phyloP scores from a whole-genome alignment of 1,284 basidiomycete species.

The Mycena citricolor region DNA sequence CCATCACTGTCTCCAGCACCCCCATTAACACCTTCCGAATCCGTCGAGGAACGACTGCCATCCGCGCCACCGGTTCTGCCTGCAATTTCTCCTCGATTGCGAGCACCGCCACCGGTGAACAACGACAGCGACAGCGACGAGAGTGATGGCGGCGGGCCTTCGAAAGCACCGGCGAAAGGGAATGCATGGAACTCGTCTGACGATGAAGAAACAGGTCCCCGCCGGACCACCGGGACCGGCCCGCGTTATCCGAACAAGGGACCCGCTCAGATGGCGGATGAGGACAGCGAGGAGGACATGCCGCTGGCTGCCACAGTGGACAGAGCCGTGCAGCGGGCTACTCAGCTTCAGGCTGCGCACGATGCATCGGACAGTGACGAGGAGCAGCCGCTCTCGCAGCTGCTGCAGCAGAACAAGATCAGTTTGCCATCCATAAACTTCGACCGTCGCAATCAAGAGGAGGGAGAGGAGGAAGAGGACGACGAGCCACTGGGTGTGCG shows the following conservation, averaged over 20 bases:
- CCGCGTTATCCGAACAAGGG: constrained; percentile 45
- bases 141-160: constrained; percentile 47
- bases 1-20: constrained; percentile 18
- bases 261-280: constrained; percentile 25
- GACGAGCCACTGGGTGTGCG: constrained; percentile 72
- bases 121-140: constrained; percentile 41
- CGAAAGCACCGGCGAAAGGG: constrained; percentile 26
- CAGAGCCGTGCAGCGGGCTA: constrained; percentile 45
- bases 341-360: constrained; percentile 27
- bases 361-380: constrained; percentile 65
- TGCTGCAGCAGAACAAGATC: constrained; percentile 54
- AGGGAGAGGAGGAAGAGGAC: constrained; percentile 38
- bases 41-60: constrained; percentile 34
- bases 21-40: constrained; percentile 6
- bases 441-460: constrained; percentile 33
- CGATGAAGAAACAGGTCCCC: constrained; percentile 51
- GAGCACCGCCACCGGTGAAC: constrained; percentile 45
- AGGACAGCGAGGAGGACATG: constrained; percentile 72
- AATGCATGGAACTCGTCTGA: constrained; percentile 61
- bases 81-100: constrained; percentile 38
- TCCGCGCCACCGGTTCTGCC: constrained; percentile 58
- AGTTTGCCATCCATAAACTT: constrained; percentile 47
- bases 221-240: constrained; percentile 56
- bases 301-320: constrained; percentile 66
- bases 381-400: constrained; percentile 65